Base-by-base conservation (phyloP, 2,329 filamentous ascomycete species). In the Monilinia fructigena region DNA sequence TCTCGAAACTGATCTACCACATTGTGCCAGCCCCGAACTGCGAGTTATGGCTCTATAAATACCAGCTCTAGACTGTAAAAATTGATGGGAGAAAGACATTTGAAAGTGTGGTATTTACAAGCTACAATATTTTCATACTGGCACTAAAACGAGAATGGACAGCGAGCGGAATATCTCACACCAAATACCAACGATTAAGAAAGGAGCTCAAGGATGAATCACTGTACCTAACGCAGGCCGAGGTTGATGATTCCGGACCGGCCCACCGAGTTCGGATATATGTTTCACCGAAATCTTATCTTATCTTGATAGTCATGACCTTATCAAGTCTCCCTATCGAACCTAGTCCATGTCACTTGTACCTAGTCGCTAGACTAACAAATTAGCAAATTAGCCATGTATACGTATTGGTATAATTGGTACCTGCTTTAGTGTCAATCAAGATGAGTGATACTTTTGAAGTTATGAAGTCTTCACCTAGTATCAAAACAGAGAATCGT, bases 81-180 rank as follows among this genome's bases (percentile, higher is more conserved):
- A 31, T 31, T 59, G 53, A 14, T 28, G 54, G 31, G 63, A 42
- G 63, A 65, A 52, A 59, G 63, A 59, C 63, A 65, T 65, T 20
- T 50, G 16, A 48, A 14, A 8, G 35, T 31, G 23, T 23, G 23
- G 10, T 65, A 40, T 42, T 28, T 52, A 31, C 18, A n/a, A 50
- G 8, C 58, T 61, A 50, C 16, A n/a, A 61, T 50, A 31, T 59
- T 56, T 42, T 31, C 63, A 65, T 65, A 26, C 53, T 65, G 54
- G n/a, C 26, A 50, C 5, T 20, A 5, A 40, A 38, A 55, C 14
- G 16, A n/a, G 31, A 31, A 20, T 12, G 31, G 2, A 7, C 4
- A 40, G n/a, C 2, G 50, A 50, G n/a, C 20, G 20, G 7, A 20
- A 40, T 10, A 38, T 40, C 1, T 35, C 18, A 60, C 4, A 50